phyloP scores from a whole-genome alignment of 345 rosid species.

The Cardamine chenopodiifolia region DNA sequence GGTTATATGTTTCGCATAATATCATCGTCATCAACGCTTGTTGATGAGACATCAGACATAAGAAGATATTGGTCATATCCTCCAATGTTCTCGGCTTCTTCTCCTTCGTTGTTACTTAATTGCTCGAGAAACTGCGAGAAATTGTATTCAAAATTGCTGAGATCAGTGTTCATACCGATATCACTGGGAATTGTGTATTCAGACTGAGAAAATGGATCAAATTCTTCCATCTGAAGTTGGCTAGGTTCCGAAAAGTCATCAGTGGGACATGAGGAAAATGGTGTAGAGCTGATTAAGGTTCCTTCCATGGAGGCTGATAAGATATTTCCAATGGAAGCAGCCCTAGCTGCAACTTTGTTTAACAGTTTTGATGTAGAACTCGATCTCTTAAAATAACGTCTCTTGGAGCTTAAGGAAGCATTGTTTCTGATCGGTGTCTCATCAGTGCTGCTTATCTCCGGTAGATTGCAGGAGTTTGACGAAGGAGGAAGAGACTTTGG shows the following conservation, averaged over 20 bases:
- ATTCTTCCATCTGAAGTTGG: conserved; percentile 25
- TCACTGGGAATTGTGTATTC: conserved; percentile 4
- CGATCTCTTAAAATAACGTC: conserved; percentile 5
- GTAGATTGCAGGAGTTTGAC: conserved; percentile 19
- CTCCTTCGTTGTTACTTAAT: conserved; percentile 25
- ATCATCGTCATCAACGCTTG: conserved; percentile 35
- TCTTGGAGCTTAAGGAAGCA: conserved; percentile 36
- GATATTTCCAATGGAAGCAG: conserved; percentile 33
- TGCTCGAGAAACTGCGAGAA: conserved; percentile 37
- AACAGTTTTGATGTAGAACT: conserved; percentile 33
- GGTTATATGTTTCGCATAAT: conserved; percentile 13
- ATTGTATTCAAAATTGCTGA: conserved; percentile 13
- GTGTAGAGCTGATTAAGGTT: conserved; percentile 18
- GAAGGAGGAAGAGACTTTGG: conserved; percentile 15
- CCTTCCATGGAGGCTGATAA: conserved; percentile 38
- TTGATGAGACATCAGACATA: conserved; percentile 35
- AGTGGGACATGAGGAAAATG: conserved; percentile 18
- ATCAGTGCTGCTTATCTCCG: conserved; percentile 10
- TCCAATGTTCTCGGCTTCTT: conserved; percentile 21
- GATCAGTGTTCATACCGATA: conserved; percentile 13
- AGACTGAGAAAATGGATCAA: conserved; percentile 19
- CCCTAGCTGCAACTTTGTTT: conserved; percentile 42
- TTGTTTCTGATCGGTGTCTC: not conserved
- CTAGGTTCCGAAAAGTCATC: conserved; percentile 21
- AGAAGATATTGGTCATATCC: conserved; percentile 17